Evolutionary conservation across 768 basidiomycete genomes (phyloP).

Genomic region (Imleria badia): DNA sequence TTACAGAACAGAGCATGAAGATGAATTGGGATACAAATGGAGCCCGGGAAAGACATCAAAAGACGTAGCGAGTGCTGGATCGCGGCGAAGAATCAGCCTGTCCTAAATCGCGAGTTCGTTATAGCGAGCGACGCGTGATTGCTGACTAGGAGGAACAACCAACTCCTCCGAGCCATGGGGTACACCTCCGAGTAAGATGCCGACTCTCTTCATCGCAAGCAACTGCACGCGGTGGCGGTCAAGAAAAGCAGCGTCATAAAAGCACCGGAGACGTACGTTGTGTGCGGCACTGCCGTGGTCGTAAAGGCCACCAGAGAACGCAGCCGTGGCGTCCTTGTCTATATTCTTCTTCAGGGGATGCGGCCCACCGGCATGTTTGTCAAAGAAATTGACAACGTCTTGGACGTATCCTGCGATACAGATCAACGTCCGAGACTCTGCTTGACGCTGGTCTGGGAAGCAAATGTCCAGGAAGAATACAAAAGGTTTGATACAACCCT

Average conservation of each 20-base stretch:
- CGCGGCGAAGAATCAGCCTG: too few relatives aligned
- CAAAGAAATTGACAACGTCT: constrained; percentile 74
- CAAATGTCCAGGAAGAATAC: constrained; percentile 5
- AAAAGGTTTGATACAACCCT: constrained; percentile 10
- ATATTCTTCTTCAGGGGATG: constrained; percentile 78
- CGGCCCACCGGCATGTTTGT: constrained; percentile 87
- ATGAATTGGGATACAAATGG: too few relatives aligned
- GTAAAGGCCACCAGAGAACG: constrained; percentile 89
- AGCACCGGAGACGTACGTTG: constrained; percentile 53
- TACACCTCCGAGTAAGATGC: constrained; percentile 7
- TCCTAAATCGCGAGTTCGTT: neutral
- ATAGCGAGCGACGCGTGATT: constrained; percentile 1
- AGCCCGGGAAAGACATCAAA: too few relatives aligned
- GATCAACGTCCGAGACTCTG: constrained; percentile 74
- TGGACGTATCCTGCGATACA: constrained; percentile 90
- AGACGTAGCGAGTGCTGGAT: too few relatives aligned
- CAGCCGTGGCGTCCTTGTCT: constrained; percentile 86
- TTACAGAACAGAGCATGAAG: too few relatives aligned
- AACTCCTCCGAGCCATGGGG: constrained; percentile 1
- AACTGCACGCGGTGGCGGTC: too few relatives aligned
- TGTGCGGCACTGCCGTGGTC: constrained; percentile 83
- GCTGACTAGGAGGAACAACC: constrained; percentile 4
- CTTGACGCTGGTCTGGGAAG: constrained; percentile 67
- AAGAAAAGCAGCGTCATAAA: neutral
- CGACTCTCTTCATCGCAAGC: too few relatives aligned